A percentile compares a stretch with the other conserved stretches of the same genome.
Evolutionary conservation across 345 rosid genomes (phyloP).

Genomic region (Tarenaya hassleriana): DNA sequence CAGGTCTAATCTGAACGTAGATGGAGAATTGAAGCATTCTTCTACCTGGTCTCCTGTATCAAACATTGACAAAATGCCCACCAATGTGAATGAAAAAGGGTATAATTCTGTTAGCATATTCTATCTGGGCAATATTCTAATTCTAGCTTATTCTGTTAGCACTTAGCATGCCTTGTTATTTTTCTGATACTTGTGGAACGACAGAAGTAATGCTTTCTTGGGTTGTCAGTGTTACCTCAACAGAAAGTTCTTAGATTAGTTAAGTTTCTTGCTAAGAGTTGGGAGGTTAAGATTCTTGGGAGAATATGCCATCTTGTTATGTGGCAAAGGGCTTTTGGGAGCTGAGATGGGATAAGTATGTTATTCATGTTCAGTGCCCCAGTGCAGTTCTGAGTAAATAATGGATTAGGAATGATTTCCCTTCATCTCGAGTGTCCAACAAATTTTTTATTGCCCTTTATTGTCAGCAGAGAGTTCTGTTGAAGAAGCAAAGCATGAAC

Average conservation of each 20-base stretch:
- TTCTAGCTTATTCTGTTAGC: background rate
- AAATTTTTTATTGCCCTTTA: background rate
- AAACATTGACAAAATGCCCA: constrained; percentile 26
- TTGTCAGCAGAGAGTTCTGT: background rate
- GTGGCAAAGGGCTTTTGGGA: background rate
- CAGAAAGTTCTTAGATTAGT: background rate
- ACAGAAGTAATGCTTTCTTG: background rate
- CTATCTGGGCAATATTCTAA: background rate
- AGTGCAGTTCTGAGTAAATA: background rate
- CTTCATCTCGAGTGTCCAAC: background rate
- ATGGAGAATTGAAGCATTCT: constrained; percentile 42
- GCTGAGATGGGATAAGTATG: background rate
- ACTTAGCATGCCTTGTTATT: background rate
- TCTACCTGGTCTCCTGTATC: constrained; percentile 29
- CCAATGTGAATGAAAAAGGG: constrained; percentile 41
- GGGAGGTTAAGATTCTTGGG: background rate
- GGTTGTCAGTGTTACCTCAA: background rate
- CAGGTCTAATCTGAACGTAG: constrained; percentile 42
- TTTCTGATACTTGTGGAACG: background rate
- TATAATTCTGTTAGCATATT: constrained; percentile 17
- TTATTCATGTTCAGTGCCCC: constrained; percentile 1
- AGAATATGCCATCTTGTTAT: background rate
- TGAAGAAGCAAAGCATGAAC: constrained; percentile 1
- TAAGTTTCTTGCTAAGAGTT: background rate
- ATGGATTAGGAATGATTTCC: too few species aligned